Conservation (phyloP, 2,329 filamentous ascomycete genomes). For the Cercospora sojina region DNA sequence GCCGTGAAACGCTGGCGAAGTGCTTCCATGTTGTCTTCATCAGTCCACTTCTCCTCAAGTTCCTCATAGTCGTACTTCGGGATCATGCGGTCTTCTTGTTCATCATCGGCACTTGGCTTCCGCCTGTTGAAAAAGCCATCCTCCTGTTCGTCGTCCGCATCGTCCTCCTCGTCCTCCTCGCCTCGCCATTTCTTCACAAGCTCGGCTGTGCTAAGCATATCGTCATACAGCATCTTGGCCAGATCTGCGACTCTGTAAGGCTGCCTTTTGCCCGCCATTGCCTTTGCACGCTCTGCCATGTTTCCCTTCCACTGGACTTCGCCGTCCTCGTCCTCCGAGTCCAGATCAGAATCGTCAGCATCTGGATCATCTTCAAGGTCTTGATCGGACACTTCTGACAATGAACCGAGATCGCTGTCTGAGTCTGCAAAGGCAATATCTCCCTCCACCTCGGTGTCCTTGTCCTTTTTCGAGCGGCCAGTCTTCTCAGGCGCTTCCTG, state of each 20-base stretch:
- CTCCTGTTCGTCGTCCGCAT: constrained; percentile 60
- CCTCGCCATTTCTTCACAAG: constrained; percentile 80
- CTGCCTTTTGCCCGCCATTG: constrained; percentile 66
- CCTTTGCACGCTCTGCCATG: constrained; percentile 70
- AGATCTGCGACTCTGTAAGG: constrained; percentile 79
- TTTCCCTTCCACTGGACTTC: constrained; percentile 89
- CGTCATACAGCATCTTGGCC: constrained; percentile 84
- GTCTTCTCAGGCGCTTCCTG: constrained; percentile 48
- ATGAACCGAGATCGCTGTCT: constrained; percentile 90
- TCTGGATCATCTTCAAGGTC: constrained; percentile 52
- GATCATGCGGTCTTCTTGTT: constrained; percentile 72
- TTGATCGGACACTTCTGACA: constrained; percentile 65
- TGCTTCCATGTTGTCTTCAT: constrained; percentile 71
- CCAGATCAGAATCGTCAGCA: constrained; percentile 40
- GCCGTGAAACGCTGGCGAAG: constrained; percentile 75
- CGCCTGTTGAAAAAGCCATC: constrained; percentile 65
- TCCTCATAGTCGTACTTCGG: constrained; percentile 77
- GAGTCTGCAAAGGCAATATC: constrained; percentile 92
- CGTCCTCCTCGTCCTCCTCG: constrained; percentile 55
- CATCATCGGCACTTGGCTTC: constrained; percentile 50
- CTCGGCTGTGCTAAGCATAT: constrained; percentile 69
- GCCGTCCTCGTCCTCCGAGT: constrained; percentile 65
- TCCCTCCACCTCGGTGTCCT: constrained; percentile 55
- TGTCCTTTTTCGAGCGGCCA: constrained; percentile 53
- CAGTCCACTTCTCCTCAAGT: constrained; percentile 81